Conservation (phyloP, 83 land plant species). For the Diphasiastrum complanatum region DNA sequence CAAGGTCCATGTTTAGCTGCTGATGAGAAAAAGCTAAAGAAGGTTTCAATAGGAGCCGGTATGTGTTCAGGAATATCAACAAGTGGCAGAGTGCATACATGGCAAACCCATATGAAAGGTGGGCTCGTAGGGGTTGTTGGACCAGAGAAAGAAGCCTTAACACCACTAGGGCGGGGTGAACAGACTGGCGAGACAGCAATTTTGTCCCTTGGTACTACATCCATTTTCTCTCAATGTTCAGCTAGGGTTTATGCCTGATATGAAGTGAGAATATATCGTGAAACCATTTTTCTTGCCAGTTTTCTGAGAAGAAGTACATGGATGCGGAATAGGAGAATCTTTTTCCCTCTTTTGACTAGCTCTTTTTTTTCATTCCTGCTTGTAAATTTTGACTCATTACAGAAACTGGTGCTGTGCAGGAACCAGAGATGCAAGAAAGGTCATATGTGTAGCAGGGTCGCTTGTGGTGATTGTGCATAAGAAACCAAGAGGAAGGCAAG, state of each 20-base stretch:
- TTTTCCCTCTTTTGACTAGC: too few species aligned
- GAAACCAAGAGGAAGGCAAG: slow-evolving; percentile 26
- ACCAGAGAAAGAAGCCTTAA: slow-evolving; percentile 22
- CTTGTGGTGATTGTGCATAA: slow-evolving; percentile 29
- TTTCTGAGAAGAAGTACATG: background rate
- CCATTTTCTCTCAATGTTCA: background rate
- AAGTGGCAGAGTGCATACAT: slow-evolving; percentile 36
- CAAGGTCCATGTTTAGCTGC: slow-evolving; percentile 26
- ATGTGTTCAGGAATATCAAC: slow-evolving; percentile 36
- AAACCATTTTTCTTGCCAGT: background rate
- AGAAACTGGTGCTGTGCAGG: slow-evolving; percentile 12
- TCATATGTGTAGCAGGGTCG: slow-evolving; percentile 39
- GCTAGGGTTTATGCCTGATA: too few species aligned
- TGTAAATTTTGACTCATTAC: background rate
- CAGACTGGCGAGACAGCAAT: slow-evolving; percentile 13
- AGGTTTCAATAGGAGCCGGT: slow-evolving; percentile 37
- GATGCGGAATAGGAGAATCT: too few species aligned
- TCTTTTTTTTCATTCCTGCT: background rate
- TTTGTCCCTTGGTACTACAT: slow-evolving; percentile 18
- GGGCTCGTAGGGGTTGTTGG: slow-evolving; percentile 29
- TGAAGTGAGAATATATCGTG: background rate
- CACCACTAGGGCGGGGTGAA: slow-evolving; percentile 37
- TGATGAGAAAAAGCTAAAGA: slow-evolving; percentile 31
- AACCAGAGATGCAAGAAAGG: slow-evolving; percentile 21
- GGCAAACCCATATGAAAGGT: slow-evolving; percentile 32